These are phyloP conservation scores for Candida silvatica DNA, from an alignment of 805 yeast species.

Conservation along the genomic window DNA sequence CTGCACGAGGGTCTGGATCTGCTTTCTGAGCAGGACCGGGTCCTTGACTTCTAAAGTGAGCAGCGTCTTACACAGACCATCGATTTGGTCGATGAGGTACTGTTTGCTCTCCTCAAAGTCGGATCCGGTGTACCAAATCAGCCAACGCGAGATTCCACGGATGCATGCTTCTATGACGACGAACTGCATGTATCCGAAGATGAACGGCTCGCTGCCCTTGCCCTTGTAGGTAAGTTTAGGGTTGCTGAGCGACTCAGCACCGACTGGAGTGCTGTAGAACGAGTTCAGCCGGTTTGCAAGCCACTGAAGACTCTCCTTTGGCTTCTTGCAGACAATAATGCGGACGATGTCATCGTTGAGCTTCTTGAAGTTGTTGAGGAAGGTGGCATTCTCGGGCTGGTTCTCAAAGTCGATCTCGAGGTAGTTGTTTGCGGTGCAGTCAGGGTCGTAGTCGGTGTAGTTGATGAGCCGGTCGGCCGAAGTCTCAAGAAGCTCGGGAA, in stretches of 20 bases:
- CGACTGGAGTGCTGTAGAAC: slow-evolving; percentile 66
- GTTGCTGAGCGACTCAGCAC: slow-evolving; percentile 51
- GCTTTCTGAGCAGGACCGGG: slow-evolving; percentile 74
- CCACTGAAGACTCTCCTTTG: slow-evolving; percentile 78
- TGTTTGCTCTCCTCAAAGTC: slow-evolving; percentile 44
- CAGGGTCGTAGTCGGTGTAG: slow-evolving; percentile 61
- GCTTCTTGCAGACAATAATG: slow-evolving; percentile 76
- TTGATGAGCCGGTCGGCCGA: slow-evolving; percentile 74
- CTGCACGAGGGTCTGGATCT: slow-evolving; percentile 87
- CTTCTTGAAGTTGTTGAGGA: slow-evolving; percentile 71
- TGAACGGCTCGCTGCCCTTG: slow-evolving; percentile 56
- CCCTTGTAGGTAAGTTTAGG: slow-evolving; percentile 46
- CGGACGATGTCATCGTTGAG: slow-evolving; percentile 88
- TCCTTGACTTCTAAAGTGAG: slow-evolving; percentile 69
- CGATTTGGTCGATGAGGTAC: slow-evolving; percentile 46
- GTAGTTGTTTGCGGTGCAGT: slow-evolving; percentile 53
- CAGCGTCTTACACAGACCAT: slow-evolving; percentile 64
- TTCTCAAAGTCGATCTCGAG: slow-evolving; percentile 87
- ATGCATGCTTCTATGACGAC: slow-evolving; percentile 83
- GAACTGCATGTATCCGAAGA: slow-evolving; percentile 74
- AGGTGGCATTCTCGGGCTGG: slow-evolving; percentile 67
- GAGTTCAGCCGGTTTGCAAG: slow-evolving; percentile 60
- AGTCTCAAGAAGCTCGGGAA: slow-evolving; percentile 64
- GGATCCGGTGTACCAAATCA: slow-evolving; percentile 72
- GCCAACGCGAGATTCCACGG: slow-evolving; percentile 92